Evolutionary conservation across 1,139 yeast genomes (phyloP), one percentile per base, ranked within the genome.

Genomic region (Saccharomycopsis hybrid): DNA sequence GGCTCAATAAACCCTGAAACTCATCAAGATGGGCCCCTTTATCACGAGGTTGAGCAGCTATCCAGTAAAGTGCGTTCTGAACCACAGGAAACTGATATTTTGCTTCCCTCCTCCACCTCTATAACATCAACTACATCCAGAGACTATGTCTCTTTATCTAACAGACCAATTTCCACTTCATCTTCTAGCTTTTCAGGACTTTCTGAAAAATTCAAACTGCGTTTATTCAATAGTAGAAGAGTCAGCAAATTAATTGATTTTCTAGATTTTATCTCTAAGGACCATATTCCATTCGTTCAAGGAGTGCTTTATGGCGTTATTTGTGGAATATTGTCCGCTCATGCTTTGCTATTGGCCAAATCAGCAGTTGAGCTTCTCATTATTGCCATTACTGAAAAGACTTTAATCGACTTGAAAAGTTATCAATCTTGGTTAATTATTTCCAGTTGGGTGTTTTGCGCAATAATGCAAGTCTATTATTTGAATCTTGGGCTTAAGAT

Each of bases 321-420:
- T 2, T 82, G 90, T 44, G 96, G 96, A 1, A 77, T 84, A 0
- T 69, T 88, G 47, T 85, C 95, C 0, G 95, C 96, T 0, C 95
- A 87, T 62, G 85, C 95, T 0, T 74, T 89, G 51, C 71, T 89
- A 48, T 76, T 87, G 68, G 96, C 96, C 31, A 89, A 89, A 64
- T 80, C 90, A 1, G 76, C 87, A 0, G 85, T 88, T 13, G 95
- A 87, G 59, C 78, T 85, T 24, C 64, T 83, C 3, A 62, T 80
- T 2, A 72, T 69, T 44, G 70, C 78, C 0, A 65, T 80, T 13
- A 42, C 73, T 18, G 67, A 67, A 49, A 63, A 66, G 5, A 60
- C 55, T 40, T 49, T 54, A 27, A 42, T 46, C 3, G 59, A 58
- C 25, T 51, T 62, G 18, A 50, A 48, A 35, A 54, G 53, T 46